Evolutionary conservation across 768 basidiomycete genomes (phyloP), one percentile per base, ranked within the genome.

Genomic region (Fomitopsis serialis): DNA sequence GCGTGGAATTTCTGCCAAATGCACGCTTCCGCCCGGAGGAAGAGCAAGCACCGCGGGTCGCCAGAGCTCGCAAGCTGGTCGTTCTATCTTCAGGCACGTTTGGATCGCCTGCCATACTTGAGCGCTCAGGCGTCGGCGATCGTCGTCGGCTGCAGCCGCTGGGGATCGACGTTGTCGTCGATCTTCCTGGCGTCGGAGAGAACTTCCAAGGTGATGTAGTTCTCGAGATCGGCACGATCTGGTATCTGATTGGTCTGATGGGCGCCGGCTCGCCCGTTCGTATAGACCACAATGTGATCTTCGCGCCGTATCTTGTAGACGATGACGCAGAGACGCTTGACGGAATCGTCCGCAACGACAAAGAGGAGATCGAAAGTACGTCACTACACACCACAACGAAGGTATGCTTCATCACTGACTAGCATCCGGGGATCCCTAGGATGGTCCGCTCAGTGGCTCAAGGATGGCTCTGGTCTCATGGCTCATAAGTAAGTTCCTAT

Each of bases 81-180:
- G 65, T 77, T 0, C 43, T 77, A 2, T 70, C 70, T 13, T 69
- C 70, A 1, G 75, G 76, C 1, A 48, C 74, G 0, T 67, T 76
- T 22, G 74, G 74, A 12, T 75, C 75, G 0, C 75, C 81, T 0
- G 69, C 71, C 45, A 73, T 85, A 19, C 72, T 86, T 7, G 79
- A 84, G 59, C 71, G 82, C 2, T 81, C 74, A 2, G 77, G 76
- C 0, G 70, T 78, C 13, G 77, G 77, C 2, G 55, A 32, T 32
- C 63, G 5, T 55, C 54, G 43, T 56, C 58, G 0, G 1, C 66
- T 78, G 0, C 52, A 63, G 42, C 24, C 61, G 13, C 56, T 57
- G 17, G 67, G 65, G 0, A 56, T 78, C 27, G 22, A 61, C 17
- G 61, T 63, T 0, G n/a, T 69, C 1, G 63, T 72, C 2, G 67